phyloP scores from a whole-genome alignment of 2,329 filamentous ascomycete species.

The Penicillium sp. region DNA sequence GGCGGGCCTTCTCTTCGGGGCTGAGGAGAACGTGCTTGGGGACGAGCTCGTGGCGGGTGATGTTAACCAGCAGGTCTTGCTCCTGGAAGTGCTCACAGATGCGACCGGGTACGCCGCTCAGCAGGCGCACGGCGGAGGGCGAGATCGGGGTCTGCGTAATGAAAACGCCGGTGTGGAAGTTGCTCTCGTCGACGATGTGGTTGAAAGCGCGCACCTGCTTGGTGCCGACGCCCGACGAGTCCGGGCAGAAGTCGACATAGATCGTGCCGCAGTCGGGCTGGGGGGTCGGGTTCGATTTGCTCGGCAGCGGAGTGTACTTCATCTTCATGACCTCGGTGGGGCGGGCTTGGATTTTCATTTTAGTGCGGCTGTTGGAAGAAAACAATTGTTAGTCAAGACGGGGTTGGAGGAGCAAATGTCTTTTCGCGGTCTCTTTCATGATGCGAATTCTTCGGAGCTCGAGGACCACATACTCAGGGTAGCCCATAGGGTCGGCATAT shows the following conservation, averaged over 20 bases:
- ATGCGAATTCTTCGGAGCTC: neutral
- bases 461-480: conserved; percentile 61
- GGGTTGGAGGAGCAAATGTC: neutral
- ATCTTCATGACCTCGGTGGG: conserved; percentile 78
- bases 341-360: conserved; percentile 82
- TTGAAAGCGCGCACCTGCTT: conserved; percentile 90
- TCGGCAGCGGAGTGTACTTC: conserved; percentile 70
- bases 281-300: conserved; percentile 66
- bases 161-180: conserved; percentile 87
- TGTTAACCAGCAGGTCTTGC: conserved; percentile 94
- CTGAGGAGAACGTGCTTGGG: conserved; percentile 89
- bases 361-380: conserved; percentile 58
- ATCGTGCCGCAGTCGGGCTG: conserved; percentile 75
- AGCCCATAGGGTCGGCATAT: conserved; percentile 68
- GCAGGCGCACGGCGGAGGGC: conserved; percentile 79
- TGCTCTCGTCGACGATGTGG: conserved; percentile 70
- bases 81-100: conserved; percentile 94
- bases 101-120: conserved; percentile 70
- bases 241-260: conserved; percentile 86
- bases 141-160: conserved; percentile 79
- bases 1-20: conserved; percentile 77
- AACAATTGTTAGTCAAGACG: conserved; percentile 8
- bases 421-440: neutral
- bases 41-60: conserved; percentile 94
- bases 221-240: conserved; percentile 71